Evolutionary conservation across 352 stramenopile genomes (phyloP).

Genomic region (Pythium sp.): DNA sequence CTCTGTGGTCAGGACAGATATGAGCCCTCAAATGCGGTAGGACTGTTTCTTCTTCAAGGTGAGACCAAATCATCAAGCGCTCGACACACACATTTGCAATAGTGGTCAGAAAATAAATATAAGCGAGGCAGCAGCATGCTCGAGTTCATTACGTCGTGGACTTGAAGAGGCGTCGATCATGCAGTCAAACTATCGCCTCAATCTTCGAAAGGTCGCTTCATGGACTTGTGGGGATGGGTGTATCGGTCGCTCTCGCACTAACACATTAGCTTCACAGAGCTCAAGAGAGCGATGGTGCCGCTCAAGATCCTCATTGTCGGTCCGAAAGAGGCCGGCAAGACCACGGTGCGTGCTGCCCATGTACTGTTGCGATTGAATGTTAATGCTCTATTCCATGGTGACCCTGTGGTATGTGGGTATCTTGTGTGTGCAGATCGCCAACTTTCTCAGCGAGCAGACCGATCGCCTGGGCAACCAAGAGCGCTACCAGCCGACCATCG

Average conservation of each 20-base stretch:
- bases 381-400: not conserved
- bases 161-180: not conserved
- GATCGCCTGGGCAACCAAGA: constrained; percentile 55
- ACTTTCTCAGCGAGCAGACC: constrained; percentile 72
- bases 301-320: constrained; percentile 83
- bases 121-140: not conserved
- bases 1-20: not conserved
- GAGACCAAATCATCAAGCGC: not conserved
- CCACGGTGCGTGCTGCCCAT: constrained; percentile 28
- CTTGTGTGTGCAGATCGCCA: constrained; percentile 51
- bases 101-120: not conserved
- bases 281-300: constrained; percentile 32
- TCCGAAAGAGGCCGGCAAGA: constrained; percentile 79
- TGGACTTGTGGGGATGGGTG: not conserved
- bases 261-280: not conserved
- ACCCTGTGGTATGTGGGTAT: not conserved
- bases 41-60: not conserved
- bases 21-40: not conserved
- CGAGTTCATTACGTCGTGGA: not conserved
- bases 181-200: not conserved
- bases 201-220: not conserved
- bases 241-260: not conserved
- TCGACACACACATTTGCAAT: not conserved
- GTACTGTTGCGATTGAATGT: no score
- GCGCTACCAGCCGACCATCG: constrained; percentile 67